Conservation (phyloP, 805 yeast genomes). For the Priceomyces medius region DNA sequence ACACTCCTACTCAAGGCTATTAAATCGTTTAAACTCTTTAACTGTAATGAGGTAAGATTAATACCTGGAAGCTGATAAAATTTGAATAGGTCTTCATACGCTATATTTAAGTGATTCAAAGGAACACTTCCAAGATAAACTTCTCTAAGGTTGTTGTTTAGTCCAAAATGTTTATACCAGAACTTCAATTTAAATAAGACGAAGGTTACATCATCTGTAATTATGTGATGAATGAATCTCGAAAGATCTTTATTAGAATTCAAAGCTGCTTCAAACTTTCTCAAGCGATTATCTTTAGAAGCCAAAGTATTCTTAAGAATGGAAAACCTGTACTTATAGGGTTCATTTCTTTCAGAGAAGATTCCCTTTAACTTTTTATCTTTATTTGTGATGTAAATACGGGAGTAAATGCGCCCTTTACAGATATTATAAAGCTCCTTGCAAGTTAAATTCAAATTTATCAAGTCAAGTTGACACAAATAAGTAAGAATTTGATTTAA, state of each 20-base stretch:
- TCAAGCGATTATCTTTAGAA: conserved; percentile 1
- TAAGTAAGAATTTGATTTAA: conserved; percentile 1
- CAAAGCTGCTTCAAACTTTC: conserved; percentile 9
- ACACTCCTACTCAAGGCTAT: not conserved
- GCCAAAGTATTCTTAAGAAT: conserved; percentile 4
- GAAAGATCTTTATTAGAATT: conserved; percentile 1
- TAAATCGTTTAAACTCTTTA: conserved; percentile 9
- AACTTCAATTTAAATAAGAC: conserved; percentile 12
- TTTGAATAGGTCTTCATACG: conserved; percentile 10
- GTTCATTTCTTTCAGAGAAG: not conserved
- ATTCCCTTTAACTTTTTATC: not conserved
- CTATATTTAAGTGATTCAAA: conserved; percentile 9
- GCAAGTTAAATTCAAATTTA: conserved; percentile 8
- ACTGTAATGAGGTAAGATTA: conserved; percentile 7
- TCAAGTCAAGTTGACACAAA: conserved; percentile 7
- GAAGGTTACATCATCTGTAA: conserved; percentile 12
- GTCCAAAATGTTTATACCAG: conserved; percentile 9
- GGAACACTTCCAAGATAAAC: conserved; percentile 13
- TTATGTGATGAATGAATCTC: conserved; percentile 4
- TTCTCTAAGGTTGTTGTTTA: not conserved
- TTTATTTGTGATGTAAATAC: conserved; percentile 10
- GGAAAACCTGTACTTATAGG: not conserved
- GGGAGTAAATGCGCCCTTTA: conserved; percentile 6
- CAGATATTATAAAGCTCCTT: conserved; percentile 4
- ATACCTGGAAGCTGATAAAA: conserved; percentile 6